phyloP scores from a whole-genome alignment of 441 rosid species.

The Populus hybrid region DNA sequence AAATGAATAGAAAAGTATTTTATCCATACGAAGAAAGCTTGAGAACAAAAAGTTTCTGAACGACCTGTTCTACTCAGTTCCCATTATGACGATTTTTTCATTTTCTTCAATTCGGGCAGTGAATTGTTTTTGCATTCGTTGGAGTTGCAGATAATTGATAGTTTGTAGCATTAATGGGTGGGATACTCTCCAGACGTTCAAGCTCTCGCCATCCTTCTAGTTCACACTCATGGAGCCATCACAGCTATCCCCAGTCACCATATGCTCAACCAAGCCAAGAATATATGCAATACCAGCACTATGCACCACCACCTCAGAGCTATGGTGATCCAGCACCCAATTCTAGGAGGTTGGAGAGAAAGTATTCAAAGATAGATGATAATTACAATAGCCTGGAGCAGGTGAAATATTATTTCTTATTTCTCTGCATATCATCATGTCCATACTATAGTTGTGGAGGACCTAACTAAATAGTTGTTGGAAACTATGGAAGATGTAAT shows the following conservation, averaged over 20 bases:
- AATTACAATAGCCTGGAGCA: slow-evolving; percentile 67
- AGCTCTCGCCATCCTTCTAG: slow-evolving; percentile 31
- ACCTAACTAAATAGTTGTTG: not conserved
- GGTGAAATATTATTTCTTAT: slow-evolving; percentile 34
- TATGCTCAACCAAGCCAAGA: slow-evolving; percentile 42
- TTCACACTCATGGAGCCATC: slow-evolving; percentile 39
- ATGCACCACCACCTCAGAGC: slow-evolving; percentile 36
- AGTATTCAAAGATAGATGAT: slow-evolving; percentile 77
- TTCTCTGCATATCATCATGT: not conserved
- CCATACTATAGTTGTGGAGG: slow-evolving; percentile 36
- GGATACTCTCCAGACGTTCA: slow-evolving; percentile 39
- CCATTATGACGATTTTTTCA: not conserved
- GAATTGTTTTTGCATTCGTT: slow-evolving; percentile 14
- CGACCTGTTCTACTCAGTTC: not conserved
- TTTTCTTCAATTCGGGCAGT: not conserved
- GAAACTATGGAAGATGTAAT: not conserved
- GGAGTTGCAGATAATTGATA: slow-evolving; percentile 22
- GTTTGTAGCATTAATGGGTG: slow-evolving; percentile 48
- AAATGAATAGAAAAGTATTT: not conserved
- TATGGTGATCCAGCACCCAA: slow-evolving; percentile 31
- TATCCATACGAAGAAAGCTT: not conserved
- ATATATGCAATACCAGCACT: slow-evolving; percentile 35
- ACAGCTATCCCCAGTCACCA: slow-evolving; percentile 35
- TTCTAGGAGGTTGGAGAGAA: slow-evolving; percentile 61
- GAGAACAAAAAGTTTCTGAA: not conserved